phyloP scores from a whole-genome alignment of 192 early-diverging fungal species.

The Coemansia sp. region DNA sequence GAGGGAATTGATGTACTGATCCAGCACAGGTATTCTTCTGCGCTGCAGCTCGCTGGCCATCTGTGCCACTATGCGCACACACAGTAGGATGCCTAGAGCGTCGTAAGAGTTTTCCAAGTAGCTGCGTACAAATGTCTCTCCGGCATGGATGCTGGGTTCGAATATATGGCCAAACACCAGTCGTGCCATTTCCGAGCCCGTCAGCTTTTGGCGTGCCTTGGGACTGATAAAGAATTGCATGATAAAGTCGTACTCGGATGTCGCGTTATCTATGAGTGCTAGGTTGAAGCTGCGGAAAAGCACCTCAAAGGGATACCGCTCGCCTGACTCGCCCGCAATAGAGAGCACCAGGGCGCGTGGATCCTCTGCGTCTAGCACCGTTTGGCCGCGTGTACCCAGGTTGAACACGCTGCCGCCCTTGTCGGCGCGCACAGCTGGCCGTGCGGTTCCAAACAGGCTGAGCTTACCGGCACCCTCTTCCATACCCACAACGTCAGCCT shows the following conservation, averaged over 20 bases:
- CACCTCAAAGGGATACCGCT: slow-evolving; percentile 68
- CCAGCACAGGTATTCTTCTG: slow-evolving; percentile 71
- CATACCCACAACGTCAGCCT: slow-evolving; percentile 77
- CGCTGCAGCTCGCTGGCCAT: slow-evolving; percentile 78
- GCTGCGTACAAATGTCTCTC: slow-evolving; percentile 58
- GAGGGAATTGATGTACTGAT: slow-evolving; percentile 81
- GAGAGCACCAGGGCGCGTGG: slow-evolving; percentile 77
- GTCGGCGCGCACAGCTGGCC: slow-evolving; percentile 69
- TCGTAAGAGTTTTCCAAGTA: slow-evolving; percentile 79
- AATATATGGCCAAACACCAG: slow-evolving; percentile 84
- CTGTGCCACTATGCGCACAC: slow-evolving; percentile 83
- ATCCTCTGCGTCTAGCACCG: slow-evolving; percentile 68
- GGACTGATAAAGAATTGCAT: slow-evolving; percentile 84
- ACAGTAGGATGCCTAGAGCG: slow-evolving; percentile 86
- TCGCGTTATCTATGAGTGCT: slow-evolving; percentile 91
- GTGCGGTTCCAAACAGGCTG: slow-evolving; percentile 65
- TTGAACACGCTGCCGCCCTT: slow-evolving; percentile 76
- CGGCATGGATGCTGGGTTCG: slow-evolving; percentile 56
- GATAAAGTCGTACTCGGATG: slow-evolving; percentile 90
- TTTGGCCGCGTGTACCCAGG: slow-evolving; percentile 78
- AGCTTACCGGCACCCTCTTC: slow-evolving; percentile 75
- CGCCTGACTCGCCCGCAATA: slow-evolving; percentile 40
- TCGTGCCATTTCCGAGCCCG: slow-evolving; percentile 58
- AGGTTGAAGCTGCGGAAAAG: slow-evolving; percentile 91
- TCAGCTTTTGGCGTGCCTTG: slow-evolving; percentile 56